Base-by-base conservation (phyloP, 2,329 filamentous ascomycete genomes). In the Nannizziopsis barbatae region DNA sequence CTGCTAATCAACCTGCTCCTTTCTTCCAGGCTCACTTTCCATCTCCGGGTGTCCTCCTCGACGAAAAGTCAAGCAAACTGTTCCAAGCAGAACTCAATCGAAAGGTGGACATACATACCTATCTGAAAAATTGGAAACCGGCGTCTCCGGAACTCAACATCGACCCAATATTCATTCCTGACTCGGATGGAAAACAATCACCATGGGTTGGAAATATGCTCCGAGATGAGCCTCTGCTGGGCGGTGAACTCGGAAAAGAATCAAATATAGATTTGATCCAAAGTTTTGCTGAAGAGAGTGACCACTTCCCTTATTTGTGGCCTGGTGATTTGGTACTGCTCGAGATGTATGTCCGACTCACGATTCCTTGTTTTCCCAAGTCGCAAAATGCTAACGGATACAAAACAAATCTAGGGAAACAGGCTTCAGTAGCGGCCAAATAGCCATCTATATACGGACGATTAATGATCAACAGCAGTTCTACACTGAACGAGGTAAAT, bases 401-500 rank as follows among this genome's bases (percentile, higher is more conserved):
- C 15, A 41, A 4, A 27, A 27, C 22, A 27, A 27, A 27, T 7
- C 22, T 15, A 55, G 55, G 7, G 51, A 53, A 32, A 44, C 39
- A n/a, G 49, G 47, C 2, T 49, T 49, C 40, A 42, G 45, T 5
- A 61, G 60, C 1, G 50, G 61, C 2, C 55, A 65, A 40, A 58
- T 66, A 30, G 65, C 63, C 9, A 61, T 71, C 5, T 71, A 71
- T 49, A 60, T 71, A 14, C 63, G 62, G 17, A 67, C 68, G 0
- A 43, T 70, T 20, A 60, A 63, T 15, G 64, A 62, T 43, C 67
- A 69, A 43, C 62, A 62, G 45, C 68, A 71, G 43, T 70, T 71
- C 38, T 71, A 71, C 42, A 68, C 65, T 1, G 54, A 57, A 8
- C 56, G 63, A 50, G 69, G 69, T 6, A 68, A 70, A 55, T 71